phyloP scores from a whole-genome alignment of 495 filamentous ascomycete genomes.

The Daldinia vernicosa region DNA sequence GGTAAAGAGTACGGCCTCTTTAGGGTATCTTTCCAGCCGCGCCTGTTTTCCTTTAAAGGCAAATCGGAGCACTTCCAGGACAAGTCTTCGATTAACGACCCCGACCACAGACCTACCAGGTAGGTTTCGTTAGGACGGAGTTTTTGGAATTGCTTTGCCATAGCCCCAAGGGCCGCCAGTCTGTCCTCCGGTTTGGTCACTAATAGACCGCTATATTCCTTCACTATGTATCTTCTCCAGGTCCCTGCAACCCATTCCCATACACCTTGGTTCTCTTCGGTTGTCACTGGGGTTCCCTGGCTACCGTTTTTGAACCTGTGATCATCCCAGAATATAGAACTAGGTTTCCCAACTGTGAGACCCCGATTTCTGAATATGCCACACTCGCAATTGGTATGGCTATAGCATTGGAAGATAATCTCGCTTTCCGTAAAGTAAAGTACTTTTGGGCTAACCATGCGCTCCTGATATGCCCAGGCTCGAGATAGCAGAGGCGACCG shows the following conservation, averaged over 20 bases:
- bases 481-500: conserved; percentile 1
- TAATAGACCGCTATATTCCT: not conserved
- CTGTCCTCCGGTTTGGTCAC: not conserved
- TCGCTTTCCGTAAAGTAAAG: conserved; percentile 13
- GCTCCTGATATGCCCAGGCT: conserved; percentile 20
- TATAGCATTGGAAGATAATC: conserved; percentile 12
- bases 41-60: not conserved
- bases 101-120: conserved; percentile 12
- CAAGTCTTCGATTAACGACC: conserved; percentile 4
- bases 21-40: not conserved
- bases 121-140: not conserved
- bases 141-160: conserved; percentile 12
- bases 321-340: too few relatives aligned
- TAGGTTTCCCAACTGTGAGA: too few relatives aligned
- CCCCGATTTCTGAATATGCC: too few relatives aligned
- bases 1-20: not conserved
- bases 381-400: conserved; percentile 1
- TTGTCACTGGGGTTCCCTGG: not conserved
- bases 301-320: not conserved
- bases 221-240: not conserved
- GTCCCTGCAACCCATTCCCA: not conserved
- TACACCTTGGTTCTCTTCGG: not conserved
- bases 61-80: not conserved
- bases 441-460: conserved; percentile 15
- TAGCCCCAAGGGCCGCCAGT: conserved; percentile 2